Percentiles rank a stretch among this genome's conserved stretches.
phyloP scores from a whole-genome alignment of 306 rosid genomes.

The Cyamopsis tetragonoloba region DNA sequence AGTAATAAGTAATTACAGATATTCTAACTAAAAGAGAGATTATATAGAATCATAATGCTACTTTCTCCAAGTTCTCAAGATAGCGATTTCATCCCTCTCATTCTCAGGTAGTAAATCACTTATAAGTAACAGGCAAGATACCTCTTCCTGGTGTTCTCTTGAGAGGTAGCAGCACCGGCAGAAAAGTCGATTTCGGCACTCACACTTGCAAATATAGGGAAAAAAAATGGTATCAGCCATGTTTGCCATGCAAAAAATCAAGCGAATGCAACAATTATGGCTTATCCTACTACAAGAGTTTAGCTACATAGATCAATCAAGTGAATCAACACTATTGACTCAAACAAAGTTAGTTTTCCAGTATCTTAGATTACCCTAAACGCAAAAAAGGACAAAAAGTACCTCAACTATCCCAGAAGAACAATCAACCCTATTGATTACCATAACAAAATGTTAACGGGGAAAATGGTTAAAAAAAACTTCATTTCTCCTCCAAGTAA shows the following conservation, averaged over 20 bases:
- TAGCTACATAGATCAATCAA: not conserved
- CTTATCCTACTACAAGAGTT: not conserved
- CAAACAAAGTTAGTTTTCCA: not conserved
- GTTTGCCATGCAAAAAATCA: not conserved
- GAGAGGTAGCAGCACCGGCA: constrained; percentile 32
- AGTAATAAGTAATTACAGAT: not conserved
- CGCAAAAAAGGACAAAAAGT: not conserved
- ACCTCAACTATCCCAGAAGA: not conserved
- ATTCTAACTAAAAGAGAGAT: not conserved
- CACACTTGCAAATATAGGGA: constrained; percentile 28
- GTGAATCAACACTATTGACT: not conserved
- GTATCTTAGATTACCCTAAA: not conserved
- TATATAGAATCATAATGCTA: constrained; percentile 8
- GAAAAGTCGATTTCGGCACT: constrained; percentile 44
- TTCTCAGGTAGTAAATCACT: not conserved
- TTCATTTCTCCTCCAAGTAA: not conserved
- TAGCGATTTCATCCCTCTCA: not conserved
- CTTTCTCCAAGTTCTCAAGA: not conserved
- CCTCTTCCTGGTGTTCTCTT: constrained; percentile 64
- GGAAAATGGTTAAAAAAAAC: not conserved
- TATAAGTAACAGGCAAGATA: constrained; percentile 22
- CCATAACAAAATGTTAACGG: not conserved
- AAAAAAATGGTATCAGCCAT: constrained; percentile 1
- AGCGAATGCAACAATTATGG: not conserved
- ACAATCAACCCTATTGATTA: not conserved